phyloP scores from a whole-genome alignment of 345 rosid genomes.

The rapeseed (Brassica napus) region Da-Ae NC_063438.1:21303001-21303500 shows the following conservation, averaged over 20 bases:
- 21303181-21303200: neutral
- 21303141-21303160: conserved; percentile 3
- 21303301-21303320: neutral
- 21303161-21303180: conserved; percentile 11
- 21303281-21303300: neutral
- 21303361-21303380: neutral
- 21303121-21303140: conserved; percentile 37
- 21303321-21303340: neutral
- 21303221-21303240: neutral
- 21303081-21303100: conserved; percentile 33
- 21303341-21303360: neutral
- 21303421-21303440: neutral
- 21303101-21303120: conserved; percentile 34
- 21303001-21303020: neutral
- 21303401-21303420: neutral
- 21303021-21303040: neutral
- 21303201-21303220: neutral
- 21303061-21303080: neutral
- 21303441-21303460: neutral
- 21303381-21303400: neutral
- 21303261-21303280: neutral
- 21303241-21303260: conserved; percentile 2
- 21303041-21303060: neutral
- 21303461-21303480: neutral
- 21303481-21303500: neutral